Evolutionary conservation across 2,329 filamentous ascomycete genomes (phyloP), one percentile per base, ranked within the genome.

Genomic region (Biscogniauxia sp.): DNA sequence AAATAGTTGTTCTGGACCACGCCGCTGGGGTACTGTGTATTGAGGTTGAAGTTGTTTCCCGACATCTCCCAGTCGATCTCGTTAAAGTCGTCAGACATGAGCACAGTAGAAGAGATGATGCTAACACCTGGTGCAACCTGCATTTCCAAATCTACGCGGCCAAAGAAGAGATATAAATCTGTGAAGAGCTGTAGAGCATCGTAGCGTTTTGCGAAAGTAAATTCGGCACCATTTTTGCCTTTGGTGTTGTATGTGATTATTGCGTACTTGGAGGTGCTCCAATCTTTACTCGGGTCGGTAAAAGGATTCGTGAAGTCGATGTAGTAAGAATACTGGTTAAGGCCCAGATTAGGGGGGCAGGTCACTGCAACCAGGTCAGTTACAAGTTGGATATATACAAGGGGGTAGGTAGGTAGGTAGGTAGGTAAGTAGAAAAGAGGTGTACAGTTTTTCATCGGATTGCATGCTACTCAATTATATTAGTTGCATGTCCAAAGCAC

Each of bases 1-100:
- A 66, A 66, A 28, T 64, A 56, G 53, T 61, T 64, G 32, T 61
- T 61, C 55, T 66, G 65, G 28, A 64, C 60, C 19, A 64, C 58
- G 11, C 65, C 65, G 32, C 57, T 55, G 17, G 64, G 61, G 32
- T 62, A 67, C 25, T 60, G 61, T 5, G 41, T 20, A 6, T 41
- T 51, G 54, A 60, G 37, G 58, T 63, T 65, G 57, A 65, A 66
- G 54, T 68, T 59, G 55, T 66, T 65, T 13, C 64, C 64, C 20
- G 65, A 67, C 62, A 67, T 63, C 54, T 65, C 64, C 65, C 65
- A 67, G 59, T 67, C 65, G 19, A 66, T 66, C 56, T 67, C 65
- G 55, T 67, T 62, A 50, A 66, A 64, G 45, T 58, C 59, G 32
- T 66, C 65, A 26, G 64, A 66, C 57, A 64, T 58, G 5, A 67